Base-by-base conservation (phyloP, 2,329 filamentous ascomycete genomes). In the Aspergillus glaucus region DNA sequence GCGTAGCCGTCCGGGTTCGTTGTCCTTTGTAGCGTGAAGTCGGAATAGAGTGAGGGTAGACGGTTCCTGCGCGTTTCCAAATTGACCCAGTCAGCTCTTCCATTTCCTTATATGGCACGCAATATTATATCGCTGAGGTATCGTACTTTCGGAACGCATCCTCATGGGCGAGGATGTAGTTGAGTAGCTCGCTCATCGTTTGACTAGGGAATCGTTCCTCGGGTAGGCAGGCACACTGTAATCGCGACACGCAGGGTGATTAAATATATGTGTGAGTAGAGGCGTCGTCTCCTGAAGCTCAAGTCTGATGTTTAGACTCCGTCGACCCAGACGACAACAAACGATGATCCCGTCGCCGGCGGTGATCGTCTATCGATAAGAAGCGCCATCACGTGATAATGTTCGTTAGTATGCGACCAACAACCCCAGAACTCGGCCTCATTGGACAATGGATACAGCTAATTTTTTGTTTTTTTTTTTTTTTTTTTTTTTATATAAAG, bases 1-100 rank as follows among this genome's bases (percentile, higher is more conserved):
- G 77, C 73, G 72, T 89, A 95, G 60, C 88, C 89, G 66, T 94
- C 88, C 1, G 89, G 88, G 63, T 95, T 95, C 19, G 87, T 81
- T 36, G 79, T 81, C 59, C 79, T 79, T 57, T 92, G 88, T 4
- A 81, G 71, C 34, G 82, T 77, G 63, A 95, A 95, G 66, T 95
- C 90, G 43, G 89, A 91, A 72, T 94, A 95, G 42, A 95, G 82
- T 4, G 89, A 91, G 10, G 88, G 84, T 10, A 95, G 78, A 44
- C 90, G 87, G 54, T 84, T 80, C 72, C 85, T 89, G 40, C 4
- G 28, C 24, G 10, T 17, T 40, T 19, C 1, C 10, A 21, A 26
- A 47, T 46, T 37, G n/a, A 8, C 8, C 28, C 24, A 34, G 43
- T 48, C 46, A 48, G 47, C 19, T 26, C 10, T 46, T 17, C 5